Percentiles rank a stretch among this genome's conserved stretches.
Conservation (phyloP, 78 protist genomes). For the Capsaspora owczarzaki region DNA sequence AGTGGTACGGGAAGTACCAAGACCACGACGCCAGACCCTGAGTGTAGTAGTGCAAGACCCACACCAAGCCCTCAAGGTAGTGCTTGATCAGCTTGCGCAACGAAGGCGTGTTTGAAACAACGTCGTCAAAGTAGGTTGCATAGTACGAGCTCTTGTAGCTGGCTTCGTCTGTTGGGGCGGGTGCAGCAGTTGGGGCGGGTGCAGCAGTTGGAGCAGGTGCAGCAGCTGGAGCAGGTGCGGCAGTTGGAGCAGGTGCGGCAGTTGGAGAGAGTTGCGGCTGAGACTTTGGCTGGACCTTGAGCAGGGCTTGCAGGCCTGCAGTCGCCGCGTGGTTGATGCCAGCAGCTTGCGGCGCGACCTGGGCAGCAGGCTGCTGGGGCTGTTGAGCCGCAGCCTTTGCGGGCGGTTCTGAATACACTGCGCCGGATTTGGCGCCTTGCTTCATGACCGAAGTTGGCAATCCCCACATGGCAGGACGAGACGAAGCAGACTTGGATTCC, state of each 20-base stretch:
- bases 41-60: slow-evolving; percentile 64
- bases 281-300: neutral
- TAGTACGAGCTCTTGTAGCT: neutral
- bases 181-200: neutral
- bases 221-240: neutral
- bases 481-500: too few species aligned
- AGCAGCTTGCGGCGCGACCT: neutral
- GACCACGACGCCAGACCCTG: slow-evolving; percentile 79
- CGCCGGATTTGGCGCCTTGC: too few species aligned
- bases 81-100: neutral
- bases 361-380: too few species aligned
- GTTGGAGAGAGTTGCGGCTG: too few species aligned
- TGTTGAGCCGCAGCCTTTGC: too few species aligned
- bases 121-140: neutral
- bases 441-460: too few species aligned
- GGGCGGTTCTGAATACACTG: too few species aligned
- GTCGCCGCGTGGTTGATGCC: neutral
- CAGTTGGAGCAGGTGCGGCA: neutral
- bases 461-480: too few species aligned
- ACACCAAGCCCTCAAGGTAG: neutral
- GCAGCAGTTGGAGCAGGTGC: neutral
- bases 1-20: slow-evolving; percentile 90
- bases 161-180: neutral
- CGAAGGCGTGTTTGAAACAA: neutral
- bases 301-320: neutral